Conservation (phyloP, 306 rosid genomes). For the Ceratonia siliqua region DNA sequence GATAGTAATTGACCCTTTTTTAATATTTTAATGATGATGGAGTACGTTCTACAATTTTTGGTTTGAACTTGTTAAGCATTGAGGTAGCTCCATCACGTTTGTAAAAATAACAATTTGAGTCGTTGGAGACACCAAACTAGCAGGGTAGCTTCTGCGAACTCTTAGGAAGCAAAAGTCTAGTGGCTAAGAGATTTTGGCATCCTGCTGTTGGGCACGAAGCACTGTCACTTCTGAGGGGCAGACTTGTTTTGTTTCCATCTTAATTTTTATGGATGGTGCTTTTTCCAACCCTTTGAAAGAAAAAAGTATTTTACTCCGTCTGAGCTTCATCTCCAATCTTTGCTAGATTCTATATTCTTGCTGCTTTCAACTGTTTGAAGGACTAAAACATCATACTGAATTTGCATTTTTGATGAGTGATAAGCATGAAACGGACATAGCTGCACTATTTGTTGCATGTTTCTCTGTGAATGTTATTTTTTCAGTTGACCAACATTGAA, state of each 20-base stretch:
- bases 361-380: background rate
- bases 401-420: background rate
- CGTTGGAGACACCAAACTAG: background rate
- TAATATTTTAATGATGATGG: background rate
- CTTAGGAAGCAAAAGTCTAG: background rate
- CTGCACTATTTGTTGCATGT: background rate
- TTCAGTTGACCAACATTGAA: background rate
- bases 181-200: background rate
- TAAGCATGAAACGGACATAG: background rate
- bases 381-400: background rate
- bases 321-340: background rate
- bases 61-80: background rate
- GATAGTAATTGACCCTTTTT: background rate
- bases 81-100: background rate
- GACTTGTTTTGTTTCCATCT: background rate
- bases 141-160: background rate
- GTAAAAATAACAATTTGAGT: background rate
- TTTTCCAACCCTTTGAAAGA: background rate
- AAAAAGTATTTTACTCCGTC: too few species aligned
- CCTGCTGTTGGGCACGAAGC: background rate
- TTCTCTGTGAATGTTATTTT: background rate
- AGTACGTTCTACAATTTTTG: background rate
- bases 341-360: background rate
- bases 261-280: background rate
- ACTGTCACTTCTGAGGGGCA: background rate